Evolutionary conservation across 106 monocot species (phyloP).

Genomic region (Apostasia ramifera): DNA sequence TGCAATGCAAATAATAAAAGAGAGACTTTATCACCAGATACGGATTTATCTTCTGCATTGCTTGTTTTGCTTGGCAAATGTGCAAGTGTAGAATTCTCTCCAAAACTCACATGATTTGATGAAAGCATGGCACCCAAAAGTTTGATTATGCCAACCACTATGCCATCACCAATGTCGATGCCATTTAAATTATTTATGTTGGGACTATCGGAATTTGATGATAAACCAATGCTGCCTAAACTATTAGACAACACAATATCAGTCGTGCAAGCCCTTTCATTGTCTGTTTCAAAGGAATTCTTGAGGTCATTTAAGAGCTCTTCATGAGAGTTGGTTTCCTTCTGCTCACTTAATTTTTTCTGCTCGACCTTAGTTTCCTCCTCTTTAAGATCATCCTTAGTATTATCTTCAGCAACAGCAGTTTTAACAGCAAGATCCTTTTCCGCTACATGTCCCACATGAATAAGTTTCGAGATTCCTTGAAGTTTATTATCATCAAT

Average conservation of each 20-base stretch:
- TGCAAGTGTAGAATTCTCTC: slow-evolving; percentile 26
- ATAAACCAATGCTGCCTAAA: slow-evolving; percentile 67
- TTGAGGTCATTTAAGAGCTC: slow-evolving; percentile 10
- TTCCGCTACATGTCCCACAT: slow-evolving; percentile 2
- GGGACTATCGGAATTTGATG: slow-evolving; percentile 66
- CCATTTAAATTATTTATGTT: slow-evolving; percentile 66
- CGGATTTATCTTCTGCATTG: slow-evolving; percentile 34
- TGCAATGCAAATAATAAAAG: slow-evolving; percentile 82
- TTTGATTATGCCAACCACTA: slow-evolving; percentile 83
- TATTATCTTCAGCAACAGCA: slow-evolving; percentile 5
- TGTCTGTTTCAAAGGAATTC: slow-evolving; percentile 12
- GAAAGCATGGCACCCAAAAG: slow-evolving; percentile 83
- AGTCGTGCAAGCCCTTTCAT: slow-evolving; percentile 41
- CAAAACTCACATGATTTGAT: slow-evolving; percentile 63
- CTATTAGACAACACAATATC: slow-evolving; percentile 46
- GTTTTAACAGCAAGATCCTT: slow-evolving; percentile 16
- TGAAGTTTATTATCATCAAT: slow-evolving; percentile 46
- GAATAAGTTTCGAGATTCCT: slow-evolving; percentile 15
- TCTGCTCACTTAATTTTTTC: neutral
- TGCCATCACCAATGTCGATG: slow-evolving; percentile 82
- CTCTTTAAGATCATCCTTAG: slow-evolving; percentile 1
- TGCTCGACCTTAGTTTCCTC: neutral
- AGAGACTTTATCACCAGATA: slow-evolving; percentile 73
- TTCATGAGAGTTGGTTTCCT: slow-evolving; percentile 18
- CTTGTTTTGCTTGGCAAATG: slow-evolving; percentile 21